A percentile compares a stretch with the other conserved stretches of the same genome.
These are phyloP conservation scores for Chaetoceros muelleri DNA, from an alignment of 108 stramenopile genomes.

Conservation along the genomic window DNA sequence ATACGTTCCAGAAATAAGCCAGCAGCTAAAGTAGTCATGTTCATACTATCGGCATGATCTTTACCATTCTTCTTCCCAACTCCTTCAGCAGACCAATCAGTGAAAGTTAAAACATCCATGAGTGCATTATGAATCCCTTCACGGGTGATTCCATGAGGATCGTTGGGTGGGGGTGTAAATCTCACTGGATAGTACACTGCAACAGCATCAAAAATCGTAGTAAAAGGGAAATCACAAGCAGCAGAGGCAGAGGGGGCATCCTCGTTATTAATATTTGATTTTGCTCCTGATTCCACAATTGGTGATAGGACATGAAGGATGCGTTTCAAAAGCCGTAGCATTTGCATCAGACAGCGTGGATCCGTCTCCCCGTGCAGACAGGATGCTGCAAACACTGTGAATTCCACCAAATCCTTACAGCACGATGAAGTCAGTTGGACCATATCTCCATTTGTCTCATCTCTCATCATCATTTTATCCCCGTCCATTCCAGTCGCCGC, in stretches of 20 bases:
- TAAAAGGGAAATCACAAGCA: constrained; percentile 22
- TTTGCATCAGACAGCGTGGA: constrained; percentile 74
- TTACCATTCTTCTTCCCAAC: not conserved
- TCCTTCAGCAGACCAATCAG: constrained; percentile 19
- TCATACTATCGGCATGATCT: constrained; percentile 18
- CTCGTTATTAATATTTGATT: not conserved
- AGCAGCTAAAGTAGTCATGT: constrained; percentile 41
- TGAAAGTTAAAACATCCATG: constrained; percentile 45
- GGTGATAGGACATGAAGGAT: constrained; percentile 29
- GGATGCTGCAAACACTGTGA: constrained; percentile 38
- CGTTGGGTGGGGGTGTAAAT: constrained; percentile 78
- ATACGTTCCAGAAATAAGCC: constrained; percentile 63
- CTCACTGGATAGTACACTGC: constrained; percentile 81
- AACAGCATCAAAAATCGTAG: constrained; percentile 67
- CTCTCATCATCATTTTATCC: constrained; percentile 18
- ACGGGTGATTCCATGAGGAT: constrained; percentile 66
- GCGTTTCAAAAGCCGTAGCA: constrained; percentile 47
- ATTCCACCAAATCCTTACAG: constrained; percentile 23
- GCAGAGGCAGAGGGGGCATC: not conserved
- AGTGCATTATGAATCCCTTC: constrained; percentile 49
- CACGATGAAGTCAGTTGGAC: constrained; percentile 12
- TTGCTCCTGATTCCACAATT: not conserved
- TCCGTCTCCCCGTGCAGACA: constrained; percentile 84
- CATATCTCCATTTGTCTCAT: not conserved
- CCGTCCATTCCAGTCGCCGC: constrained; percentile 25